Evolutionary conservation across 345 rosid species (phyloP).

Genomic region (Erysimum cheiranthoides): DNA sequence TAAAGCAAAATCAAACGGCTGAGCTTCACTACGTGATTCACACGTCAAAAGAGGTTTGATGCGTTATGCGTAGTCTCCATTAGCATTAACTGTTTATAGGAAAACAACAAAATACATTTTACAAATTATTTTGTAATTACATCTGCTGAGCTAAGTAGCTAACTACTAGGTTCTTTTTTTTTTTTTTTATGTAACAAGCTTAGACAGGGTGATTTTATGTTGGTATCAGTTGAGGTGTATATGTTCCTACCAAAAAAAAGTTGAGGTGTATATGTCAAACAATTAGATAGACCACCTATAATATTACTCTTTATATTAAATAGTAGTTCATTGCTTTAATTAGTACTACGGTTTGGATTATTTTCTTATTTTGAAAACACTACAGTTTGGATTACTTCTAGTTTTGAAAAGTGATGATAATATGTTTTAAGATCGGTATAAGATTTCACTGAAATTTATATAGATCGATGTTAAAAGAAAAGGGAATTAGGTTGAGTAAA

Average conservation of each 20-base stretch:
- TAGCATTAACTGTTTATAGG: constrained; percentile 16
- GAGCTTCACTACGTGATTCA: constrained; percentile 17
- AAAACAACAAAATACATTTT: neutral
- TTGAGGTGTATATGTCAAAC: neutral
- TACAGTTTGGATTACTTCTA: neutral
- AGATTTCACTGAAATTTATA: neutral
- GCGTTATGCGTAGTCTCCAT: constrained; percentile 19
- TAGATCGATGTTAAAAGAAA: constrained; percentile 13
- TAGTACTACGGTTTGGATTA: neutral
- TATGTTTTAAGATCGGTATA: neutral
- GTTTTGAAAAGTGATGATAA: neutral
- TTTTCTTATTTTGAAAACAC: neutral
- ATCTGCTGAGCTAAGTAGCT: neutral
- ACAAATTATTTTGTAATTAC: neutral
- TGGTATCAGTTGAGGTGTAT: neutral
- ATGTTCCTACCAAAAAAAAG: too few species aligned
- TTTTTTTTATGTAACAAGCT: neutral
- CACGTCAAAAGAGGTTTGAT: constrained; percentile 29
- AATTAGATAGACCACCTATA: neutral
- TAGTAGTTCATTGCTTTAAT: neutral
- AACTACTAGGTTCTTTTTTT: constrained; percentile 4
- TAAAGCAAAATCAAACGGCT: constrained; percentile 21
- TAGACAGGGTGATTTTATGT: neutral
- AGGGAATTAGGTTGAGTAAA: constrained; percentile 35
- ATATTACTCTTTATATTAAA: neutral